Conservation (phyloP, 2,329 filamentous ascomycete species). For the Hawksworthiomyces lignivorus region DNA sequence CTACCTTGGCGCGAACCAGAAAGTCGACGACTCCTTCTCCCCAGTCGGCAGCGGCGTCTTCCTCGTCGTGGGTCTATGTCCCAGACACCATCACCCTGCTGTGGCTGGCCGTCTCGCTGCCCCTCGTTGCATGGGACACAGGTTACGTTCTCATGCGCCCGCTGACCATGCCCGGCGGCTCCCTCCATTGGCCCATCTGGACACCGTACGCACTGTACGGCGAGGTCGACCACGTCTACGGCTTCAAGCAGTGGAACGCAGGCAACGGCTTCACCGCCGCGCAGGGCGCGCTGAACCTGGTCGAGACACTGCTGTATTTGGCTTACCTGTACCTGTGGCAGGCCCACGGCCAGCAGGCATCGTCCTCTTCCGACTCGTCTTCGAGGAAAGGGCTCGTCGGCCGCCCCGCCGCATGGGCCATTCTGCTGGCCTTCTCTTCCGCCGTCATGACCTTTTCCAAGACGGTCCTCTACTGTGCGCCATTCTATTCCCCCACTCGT, state of each 20-base stretch:
- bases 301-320: conserved; percentile 29
- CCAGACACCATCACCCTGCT: conserved; percentile 43
- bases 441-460: conserved; percentile 55
- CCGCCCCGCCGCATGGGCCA: conserved; percentile 33
- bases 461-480: conserved; percentile 53
- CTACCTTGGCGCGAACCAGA: conserved; percentile 1
- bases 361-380: conserved; percentile 5
- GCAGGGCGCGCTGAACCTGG: conserved; percentile 46
- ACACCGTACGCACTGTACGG: conserved; percentile 75
- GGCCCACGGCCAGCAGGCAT: conserved; percentile 15
- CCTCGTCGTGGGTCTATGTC: conserved; percentile 33
- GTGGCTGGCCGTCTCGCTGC: conserved; percentile 69
- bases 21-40: conserved; percentile 1
- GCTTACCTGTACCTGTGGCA: conserved; percentile 28
- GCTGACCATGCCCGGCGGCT: conserved; percentile 71
- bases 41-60: conserved; percentile 4
- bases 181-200: conserved; percentile 65
- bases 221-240: conserved; percentile 72
- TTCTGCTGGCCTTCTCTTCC: conserved; percentile 43
- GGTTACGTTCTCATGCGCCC: conserved; percentile 74
- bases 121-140: conserved; percentile 75
- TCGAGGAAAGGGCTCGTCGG: conserved; percentile 32
- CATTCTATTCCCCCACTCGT: not conserved
- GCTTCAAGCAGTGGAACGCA: conserved; percentile 61
- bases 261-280: conserved; percentile 70